These are phyloP conservation scores for Cupressus sempervirens DNA, from an alignment of 75 land plant species.

Conservation along the genomic window DNA sequence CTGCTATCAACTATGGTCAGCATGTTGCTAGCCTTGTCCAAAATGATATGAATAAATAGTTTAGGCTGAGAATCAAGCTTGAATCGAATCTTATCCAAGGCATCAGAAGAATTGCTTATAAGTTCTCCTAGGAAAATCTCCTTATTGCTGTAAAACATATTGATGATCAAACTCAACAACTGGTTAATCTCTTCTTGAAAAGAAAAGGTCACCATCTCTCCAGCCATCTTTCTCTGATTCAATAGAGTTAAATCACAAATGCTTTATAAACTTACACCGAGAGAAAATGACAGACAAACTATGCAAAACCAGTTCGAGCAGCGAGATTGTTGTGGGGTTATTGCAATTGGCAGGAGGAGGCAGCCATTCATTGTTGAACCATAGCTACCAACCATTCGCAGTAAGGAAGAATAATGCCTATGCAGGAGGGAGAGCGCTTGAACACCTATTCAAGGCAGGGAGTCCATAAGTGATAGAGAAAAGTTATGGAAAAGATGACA, in stretches of 20 bases:
- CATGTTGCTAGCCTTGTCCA: slow-evolving; percentile 29
- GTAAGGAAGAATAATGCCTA: no score
- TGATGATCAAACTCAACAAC: slow-evolving; percentile 45
- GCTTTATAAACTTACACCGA: neutral
- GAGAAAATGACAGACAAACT: neutral
- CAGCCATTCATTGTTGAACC: no score
- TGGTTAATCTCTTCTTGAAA: slow-evolving; percentile 36
- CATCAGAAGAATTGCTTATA: slow-evolving; percentile 34
- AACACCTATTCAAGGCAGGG: no score
- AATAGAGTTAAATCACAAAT: neutral
- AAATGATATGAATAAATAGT: slow-evolving; percentile 61
- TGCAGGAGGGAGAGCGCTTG: no score
- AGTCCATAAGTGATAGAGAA: no score
- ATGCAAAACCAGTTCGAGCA: neutral
- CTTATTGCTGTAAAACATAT: slow-evolving; percentile 58
- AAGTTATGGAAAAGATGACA: no score
- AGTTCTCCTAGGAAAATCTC: slow-evolving; percentile 71
- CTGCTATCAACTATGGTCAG: slow-evolving; percentile 22
- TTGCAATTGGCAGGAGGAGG: no score
- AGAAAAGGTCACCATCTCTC: slow-evolving; percentile 24
- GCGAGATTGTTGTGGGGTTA: neutral
- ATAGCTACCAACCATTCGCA: no score
- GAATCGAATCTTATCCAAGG: slow-evolving; percentile 34
- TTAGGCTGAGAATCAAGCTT: slow-evolving; percentile 70
- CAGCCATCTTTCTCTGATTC: slow-evolving; percentile 11